Evolutionary conservation across 2,329 filamentous ascomycete species (phyloP), one percentile per base, ranked within the genome.

Genomic region (Decorospora gaudefroyi): DNA sequence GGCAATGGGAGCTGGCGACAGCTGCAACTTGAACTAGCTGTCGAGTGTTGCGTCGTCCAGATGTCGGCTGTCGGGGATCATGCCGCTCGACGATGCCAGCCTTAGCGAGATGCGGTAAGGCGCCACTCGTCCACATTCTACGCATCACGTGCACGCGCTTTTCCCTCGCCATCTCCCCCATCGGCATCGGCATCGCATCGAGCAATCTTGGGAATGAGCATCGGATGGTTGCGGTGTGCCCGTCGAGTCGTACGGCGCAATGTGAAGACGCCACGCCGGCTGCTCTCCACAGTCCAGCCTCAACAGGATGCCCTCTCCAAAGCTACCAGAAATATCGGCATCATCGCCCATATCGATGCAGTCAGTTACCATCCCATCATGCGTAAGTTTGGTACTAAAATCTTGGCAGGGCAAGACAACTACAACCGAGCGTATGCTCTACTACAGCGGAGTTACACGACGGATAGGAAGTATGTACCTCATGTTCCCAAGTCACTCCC

Each of bases 371-470:
- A 5, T 12, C 1, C 11, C 5, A 4, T 6, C n/a, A 11, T 22
- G 33, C 10, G 10, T 16, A 4, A 7, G 15, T 11, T 0, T 17
- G 2, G 1, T 21, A 13, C 50, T 61, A 22, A 66, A 18, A 11
- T 13, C 4, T 9, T 2, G 2, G 4, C 27, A 82, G 79, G 93
- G 93, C 6, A 99, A 99, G 77, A 99, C 93, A 1, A 97, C 93
- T 0, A 99, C 93, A 0, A 97, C 93, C 3, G 93, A 99, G 82
- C 90, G 93, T 46, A 97, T 97, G 92, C 86, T 99, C 64, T 97
- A 90, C 67, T 96, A 96, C 65, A 95, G 90, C 68, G 92, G 93
- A 34, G 85, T 91, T 51, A 95, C 91, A 7, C 80, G 88, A 55
- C 80, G 91, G 69, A 84, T 96, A 64, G 93, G 93, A 74, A 78